These are phyloP conservation scores for Saturnispora sanitii DNA, from an alignment of 805 yeast genomes.

Conservation along the genomic window DNA sequence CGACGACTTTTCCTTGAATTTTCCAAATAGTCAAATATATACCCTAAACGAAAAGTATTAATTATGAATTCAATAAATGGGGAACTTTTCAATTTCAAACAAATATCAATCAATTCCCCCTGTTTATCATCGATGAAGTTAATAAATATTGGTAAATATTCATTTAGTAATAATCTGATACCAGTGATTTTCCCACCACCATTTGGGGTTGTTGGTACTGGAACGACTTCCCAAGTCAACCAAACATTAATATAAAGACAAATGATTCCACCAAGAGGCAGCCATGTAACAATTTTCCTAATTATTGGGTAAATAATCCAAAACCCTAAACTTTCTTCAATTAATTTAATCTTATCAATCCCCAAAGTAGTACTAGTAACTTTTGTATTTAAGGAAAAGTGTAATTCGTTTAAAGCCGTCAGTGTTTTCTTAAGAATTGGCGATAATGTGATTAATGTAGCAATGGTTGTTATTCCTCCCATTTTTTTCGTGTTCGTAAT, in stretches of 20 bases:
- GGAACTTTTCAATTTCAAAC: neutral
- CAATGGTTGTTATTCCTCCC: conserved; percentile 3
- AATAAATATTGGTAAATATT: conserved; percentile 3
- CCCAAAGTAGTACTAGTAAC: neutral
- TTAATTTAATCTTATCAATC: neutral
- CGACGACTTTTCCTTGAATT: neutral
- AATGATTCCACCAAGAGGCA: conserved; percentile 45
- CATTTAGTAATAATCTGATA: conserved; percentile 2
- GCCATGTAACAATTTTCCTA: conserved; percentile 4
- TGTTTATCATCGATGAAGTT: neutral
- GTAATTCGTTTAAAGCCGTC: neutral
- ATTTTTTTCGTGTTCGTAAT: too few relatives aligned
- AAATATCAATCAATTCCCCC: neutral
- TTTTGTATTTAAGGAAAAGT: neutral
- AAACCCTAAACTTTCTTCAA: conserved; percentile 43
- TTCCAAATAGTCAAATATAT: conserved; percentile 1
- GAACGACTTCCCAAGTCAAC: conserved; percentile 43
- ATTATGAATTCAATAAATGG: neutral
- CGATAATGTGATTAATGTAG: conserved; percentile 1
- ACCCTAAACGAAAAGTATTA: neutral
- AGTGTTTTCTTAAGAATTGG: conserved; percentile 1
- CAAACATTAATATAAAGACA: conserved; percentile 44
- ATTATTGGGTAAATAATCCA: conserved; percentile 54
- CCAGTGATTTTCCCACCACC: conserved; percentile 8
- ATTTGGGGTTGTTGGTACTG: conserved; percentile 1